Evolutionary conservation across 164 flowering plant genomes (phyloP).

Genomic region (Tinospora cordifolia): DNA sequence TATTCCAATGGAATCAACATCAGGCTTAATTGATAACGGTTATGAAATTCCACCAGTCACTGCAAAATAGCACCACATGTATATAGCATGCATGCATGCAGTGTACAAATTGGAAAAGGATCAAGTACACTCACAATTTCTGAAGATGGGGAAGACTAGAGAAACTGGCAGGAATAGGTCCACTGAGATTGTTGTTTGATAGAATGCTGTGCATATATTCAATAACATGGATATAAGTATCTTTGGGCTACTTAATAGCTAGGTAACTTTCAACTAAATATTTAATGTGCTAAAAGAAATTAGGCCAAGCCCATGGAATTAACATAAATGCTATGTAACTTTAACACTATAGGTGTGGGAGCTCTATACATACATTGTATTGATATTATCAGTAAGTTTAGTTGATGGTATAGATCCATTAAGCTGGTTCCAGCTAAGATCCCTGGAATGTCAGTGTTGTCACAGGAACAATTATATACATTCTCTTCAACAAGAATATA

Average conservation of each 20-base stretch:
- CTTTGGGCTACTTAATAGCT: neutral
- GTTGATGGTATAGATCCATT: constrained; percentile 55
- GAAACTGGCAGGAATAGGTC: constrained; percentile 57
- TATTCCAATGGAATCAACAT: neutral
- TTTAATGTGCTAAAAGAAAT: neutral
- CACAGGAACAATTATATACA: neutral
- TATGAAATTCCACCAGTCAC: neutral
- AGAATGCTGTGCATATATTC: constrained; percentile 44
- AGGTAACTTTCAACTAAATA: neutral
- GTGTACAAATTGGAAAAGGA: neutral
- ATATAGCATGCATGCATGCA: neutral
- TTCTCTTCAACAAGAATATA: neutral
- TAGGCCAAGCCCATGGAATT: neutral
- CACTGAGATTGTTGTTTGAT: constrained; percentile 60
- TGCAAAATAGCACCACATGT: neutral
- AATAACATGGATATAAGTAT: neutral
- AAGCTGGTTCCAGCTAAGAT: constrained; percentile 68
- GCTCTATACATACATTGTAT: constrained; percentile 56
- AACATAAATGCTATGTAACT: neutral
- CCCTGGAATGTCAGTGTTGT: constrained; percentile 38
- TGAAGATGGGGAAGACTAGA: constrained; percentile 59
- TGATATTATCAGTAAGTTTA: constrained; percentile 53
- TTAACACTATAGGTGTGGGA: neutral
- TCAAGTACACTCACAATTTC: constrained; percentile 47
- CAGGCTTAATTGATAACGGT: neutral